Conservation (phyloP, 768 basidiomycete species). For the Lactarius pseudohatsudake region DNA sequence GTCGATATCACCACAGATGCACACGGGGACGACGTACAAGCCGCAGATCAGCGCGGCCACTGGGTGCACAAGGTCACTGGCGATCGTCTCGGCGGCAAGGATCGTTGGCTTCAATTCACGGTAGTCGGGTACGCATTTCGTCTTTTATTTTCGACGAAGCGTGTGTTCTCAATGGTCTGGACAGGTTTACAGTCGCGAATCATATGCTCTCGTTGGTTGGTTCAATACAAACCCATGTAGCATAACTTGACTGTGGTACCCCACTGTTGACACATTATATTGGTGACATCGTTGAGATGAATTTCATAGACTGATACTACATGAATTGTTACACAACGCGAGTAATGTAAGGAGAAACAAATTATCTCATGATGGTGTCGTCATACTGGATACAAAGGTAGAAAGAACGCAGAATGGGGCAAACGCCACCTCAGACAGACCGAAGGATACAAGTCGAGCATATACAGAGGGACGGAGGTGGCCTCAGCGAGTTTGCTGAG, state of each 20-base stretch:
- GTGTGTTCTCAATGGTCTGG: conserved; percentile 3
- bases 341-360: neutral
- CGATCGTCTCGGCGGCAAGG: conserved; percentile 62
- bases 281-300: too few relatives aligned
- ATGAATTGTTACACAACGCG: neutral
- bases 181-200: conserved; percentile 83
- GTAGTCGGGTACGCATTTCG: conserved; percentile 74
- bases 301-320: neutral
- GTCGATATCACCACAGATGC: conserved; percentile 23
- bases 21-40: conserved; percentile 31
- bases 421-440: neutral
- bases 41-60: conserved; percentile 56
- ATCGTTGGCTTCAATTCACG: conserved; percentile 74
- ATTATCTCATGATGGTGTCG: conserved; percentile 12
- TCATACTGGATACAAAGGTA: conserved; percentile 18
- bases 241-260: too few relatives aligned
- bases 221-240: too few relatives aligned
- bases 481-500: conserved; percentile 2
- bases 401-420: conserved; percentile 4
- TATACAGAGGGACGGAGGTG: neutral
- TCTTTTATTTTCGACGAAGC: neutral
- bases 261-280: too few relatives aligned
- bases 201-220: conserved; percentile 91
- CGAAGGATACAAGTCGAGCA: neutral
- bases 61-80: conserved; percentile 80